These are phyloP conservation scores for Aspergillus asperescens DNA, from an alignment of 495 filamentous ascomycete species.

Conservation along the genomic window DNA sequence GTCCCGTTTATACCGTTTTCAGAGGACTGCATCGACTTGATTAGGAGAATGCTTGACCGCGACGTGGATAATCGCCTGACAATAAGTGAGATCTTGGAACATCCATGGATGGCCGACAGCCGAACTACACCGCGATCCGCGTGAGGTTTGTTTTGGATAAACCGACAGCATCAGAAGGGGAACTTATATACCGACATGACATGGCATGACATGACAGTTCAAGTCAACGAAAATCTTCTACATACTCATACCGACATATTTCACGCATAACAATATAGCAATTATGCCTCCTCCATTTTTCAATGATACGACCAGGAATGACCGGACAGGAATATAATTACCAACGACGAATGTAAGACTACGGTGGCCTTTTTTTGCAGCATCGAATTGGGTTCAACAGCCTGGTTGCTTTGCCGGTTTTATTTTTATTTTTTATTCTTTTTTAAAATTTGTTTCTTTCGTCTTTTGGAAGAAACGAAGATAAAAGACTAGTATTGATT, in stretches of 20 bases:
- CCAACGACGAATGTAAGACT: constrained; percentile 3
- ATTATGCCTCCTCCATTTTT: background rate
- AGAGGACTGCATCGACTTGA: constrained; percentile 83
- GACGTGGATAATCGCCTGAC: constrained; percentile 75
- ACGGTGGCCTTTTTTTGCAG: background rate
- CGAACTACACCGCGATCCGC: constrained; percentile 7
- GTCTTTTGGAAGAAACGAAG: background rate
- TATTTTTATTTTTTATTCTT: background rate
- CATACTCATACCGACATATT: constrained; percentile 10
- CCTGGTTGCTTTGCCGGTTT: background rate
- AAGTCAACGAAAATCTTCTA: constrained; percentile 12
- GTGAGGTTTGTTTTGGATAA: constrained; percentile 5
- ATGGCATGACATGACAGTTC: constrained; percentile 4
- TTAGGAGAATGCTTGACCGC: constrained; percentile 84
- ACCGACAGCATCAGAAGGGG: background rate
- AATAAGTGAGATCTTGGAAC: constrained; percentile 78
- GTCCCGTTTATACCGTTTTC: constrained; percentile 84
- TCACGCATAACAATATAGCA: constrained; percentile 8
- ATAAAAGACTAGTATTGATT: constrained; percentile 3
- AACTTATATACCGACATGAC: constrained; percentile 4
- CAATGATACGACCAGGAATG: constrained; percentile 14
- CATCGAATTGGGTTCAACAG: background rate
- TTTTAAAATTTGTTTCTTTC: background rate
- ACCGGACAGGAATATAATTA: constrained; percentile 4
- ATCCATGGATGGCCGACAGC: constrained; percentile 61